A percentile compares a stretch with the other conserved stretches of the same genome.
Evolutionary conservation across 1,284 basidiomycete species (phyloP).

Genomic region (Cutaneotrichosporon spelunceum): DNA sequence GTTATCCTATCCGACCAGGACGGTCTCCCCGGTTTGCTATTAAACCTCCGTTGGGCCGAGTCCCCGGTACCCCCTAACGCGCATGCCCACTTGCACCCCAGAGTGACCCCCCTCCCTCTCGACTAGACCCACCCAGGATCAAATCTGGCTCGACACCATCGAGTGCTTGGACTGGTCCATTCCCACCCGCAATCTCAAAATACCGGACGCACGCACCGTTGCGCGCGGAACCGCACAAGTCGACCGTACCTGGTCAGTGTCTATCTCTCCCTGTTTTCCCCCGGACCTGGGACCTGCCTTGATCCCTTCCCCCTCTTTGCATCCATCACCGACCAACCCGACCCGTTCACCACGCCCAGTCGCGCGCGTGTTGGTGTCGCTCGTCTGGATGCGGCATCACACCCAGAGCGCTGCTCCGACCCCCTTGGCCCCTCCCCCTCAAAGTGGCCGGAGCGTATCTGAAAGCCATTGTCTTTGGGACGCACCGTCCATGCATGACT

Average conservation of each 20-base stretch:
- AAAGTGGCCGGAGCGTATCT: too few species aligned
- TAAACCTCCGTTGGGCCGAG: background rate
- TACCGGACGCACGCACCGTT: background rate
- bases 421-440: too few species aligned
- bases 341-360: background rate
- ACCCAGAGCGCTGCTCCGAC: too few species aligned
- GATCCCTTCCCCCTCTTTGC: background rate
- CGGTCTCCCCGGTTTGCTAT: background rate
- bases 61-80: background rate
- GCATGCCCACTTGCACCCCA: background rate
- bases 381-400: too few species aligned
- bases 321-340: background rate
- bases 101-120: background rate
- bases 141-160: background rate
- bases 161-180: background rate
- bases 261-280: conserved; percentile 9
- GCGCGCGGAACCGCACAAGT: background rate
- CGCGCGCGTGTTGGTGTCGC: too few species aligned
- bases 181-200: background rate
- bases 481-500: background rate
- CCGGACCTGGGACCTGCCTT: conserved; percentile 19
- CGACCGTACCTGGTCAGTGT: conserved; percentile 19
- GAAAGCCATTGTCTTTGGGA: background rate
- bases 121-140: background rate
- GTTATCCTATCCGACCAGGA: background rate